A percentile compares a stretch with the other conserved stretches of the same genome.
phyloP scores from a whole-genome alignment of 2,329 filamentous ascomycete genomes.

The Metarhizium humberi region DNA sequence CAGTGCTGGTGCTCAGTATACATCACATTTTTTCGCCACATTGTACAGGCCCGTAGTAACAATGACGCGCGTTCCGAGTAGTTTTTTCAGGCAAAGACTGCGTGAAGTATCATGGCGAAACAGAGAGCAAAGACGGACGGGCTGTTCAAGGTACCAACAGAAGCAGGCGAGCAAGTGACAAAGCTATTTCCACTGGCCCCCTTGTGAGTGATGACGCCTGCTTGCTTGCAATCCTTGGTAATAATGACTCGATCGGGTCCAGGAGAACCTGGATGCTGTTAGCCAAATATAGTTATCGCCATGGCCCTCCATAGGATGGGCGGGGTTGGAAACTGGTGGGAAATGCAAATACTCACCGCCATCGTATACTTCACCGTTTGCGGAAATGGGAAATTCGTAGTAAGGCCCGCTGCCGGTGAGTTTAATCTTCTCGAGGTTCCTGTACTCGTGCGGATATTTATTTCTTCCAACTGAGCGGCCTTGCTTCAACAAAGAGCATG shows the following conservation, averaged over 20 bases:
- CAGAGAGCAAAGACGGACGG: neutral
- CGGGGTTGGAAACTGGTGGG: neutral
- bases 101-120: neutral
- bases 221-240: constrained; percentile 41
- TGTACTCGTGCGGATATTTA: constrained; percentile 48
- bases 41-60: neutral
- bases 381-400: constrained; percentile 53
- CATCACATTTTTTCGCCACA: neutral
- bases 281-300: constrained; percentile 1
- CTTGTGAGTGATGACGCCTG: constrained; percentile 53
- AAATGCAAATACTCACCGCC: constrained; percentile 33
- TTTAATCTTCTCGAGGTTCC: constrained; percentile 53
- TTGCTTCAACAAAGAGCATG: constrained; percentile 38
- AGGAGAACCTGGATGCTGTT: constrained; percentile 36
- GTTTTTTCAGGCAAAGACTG: neutral
- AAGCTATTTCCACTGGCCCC: constrained; percentile 5
- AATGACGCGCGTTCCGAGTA: neutral
- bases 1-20: neutral
- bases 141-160: neutral
- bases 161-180: constrained; percentile 1
- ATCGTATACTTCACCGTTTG: constrained; percentile 37
- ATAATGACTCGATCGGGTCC: constrained; percentile 56
- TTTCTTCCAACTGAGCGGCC: constrained; percentile 25
- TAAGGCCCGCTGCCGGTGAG: constrained; percentile 47
- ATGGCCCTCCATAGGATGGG: neutral